Conservation (phyloP, 176 grass and related monocot species). For the Puccinellia tenuiflora region DNA sequence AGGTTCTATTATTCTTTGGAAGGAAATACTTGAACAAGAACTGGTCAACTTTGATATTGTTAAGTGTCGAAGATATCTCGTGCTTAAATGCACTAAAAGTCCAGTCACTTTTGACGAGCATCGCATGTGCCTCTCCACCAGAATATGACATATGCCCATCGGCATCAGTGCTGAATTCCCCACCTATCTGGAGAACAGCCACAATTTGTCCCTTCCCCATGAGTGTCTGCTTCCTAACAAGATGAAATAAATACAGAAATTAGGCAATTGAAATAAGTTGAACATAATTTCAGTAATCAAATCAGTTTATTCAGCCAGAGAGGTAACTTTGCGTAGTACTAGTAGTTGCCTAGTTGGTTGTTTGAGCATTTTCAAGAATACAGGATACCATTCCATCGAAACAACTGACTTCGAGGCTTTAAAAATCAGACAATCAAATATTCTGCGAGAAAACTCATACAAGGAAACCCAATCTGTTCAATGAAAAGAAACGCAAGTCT, state of each 20-base stretch:
- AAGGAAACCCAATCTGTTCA: too few species aligned
- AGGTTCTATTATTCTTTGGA: constrained; percentile 75
- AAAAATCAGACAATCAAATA: too few species aligned
- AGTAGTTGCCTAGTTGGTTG: not conserved
- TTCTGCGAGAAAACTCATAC: not conserved
- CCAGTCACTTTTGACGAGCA: constrained; percentile 72
- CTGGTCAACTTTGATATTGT: constrained; percentile 48
- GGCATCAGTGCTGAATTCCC: constrained; percentile 66
- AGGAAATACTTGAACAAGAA: constrained; percentile 91
- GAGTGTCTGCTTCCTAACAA: constrained; percentile 22
- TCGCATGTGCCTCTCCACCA: constrained; percentile 92
- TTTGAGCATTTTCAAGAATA: not conserved
- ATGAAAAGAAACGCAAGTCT: too few species aligned
- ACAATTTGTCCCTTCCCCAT: constrained; percentile 67
- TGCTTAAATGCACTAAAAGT: constrained; percentile 51
- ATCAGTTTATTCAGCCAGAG: not conserved
- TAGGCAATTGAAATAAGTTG: not conserved
- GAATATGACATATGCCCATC: constrained; percentile 87
- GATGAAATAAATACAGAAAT: not conserved
- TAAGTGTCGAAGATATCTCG: constrained; percentile 75
- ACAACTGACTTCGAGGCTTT: not conserved
- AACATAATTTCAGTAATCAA: not conserved
- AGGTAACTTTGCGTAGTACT: not conserved
- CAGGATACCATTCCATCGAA: not conserved
- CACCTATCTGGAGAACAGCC: constrained; percentile 82